A percentile compares a stretch with the other conserved stretches of the same genome.
Evolutionary conservation across 129 eudicot genomes (phyloP).

Genomic region (Deinandra increscens): DNA sequence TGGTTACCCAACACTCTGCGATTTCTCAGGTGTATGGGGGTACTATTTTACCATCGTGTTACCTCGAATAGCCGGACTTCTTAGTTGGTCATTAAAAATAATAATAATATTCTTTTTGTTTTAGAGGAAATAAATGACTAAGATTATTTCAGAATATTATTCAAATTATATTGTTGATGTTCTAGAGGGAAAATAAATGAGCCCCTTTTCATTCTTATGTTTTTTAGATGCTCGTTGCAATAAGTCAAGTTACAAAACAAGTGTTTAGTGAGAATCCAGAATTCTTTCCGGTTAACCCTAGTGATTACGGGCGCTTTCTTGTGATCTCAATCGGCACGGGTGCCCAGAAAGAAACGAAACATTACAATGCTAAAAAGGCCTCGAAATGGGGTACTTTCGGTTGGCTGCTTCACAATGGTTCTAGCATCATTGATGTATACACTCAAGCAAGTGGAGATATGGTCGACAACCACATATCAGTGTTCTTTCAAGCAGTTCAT

Average conservation of each 20-base stretch:
- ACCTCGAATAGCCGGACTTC: too few species aligned
- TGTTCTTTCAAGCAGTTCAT: slow-evolving; percentile 47
- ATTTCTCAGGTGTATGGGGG: too few species aligned
- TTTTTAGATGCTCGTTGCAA: slow-evolving; percentile 51
- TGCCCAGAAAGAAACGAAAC: slow-evolving; percentile 31
- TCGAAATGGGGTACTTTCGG: slow-evolving; percentile 55
- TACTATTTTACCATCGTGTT: too few species aligned
- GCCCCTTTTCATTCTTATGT: background rate
- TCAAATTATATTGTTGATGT: too few species aligned
- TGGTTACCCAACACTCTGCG: too few species aligned
- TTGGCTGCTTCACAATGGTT: slow-evolving; percentile 45
- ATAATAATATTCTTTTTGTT: too few species aligned
- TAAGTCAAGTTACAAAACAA: slow-evolving; percentile 49
- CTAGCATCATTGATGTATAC: slow-evolving; percentile 39
- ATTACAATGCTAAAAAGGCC: slow-evolving; percentile 41
- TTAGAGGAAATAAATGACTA: too few species aligned
- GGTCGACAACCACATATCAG: slow-evolving; percentile 41
- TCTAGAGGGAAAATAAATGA: too few species aligned
- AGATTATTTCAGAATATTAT: too few species aligned
- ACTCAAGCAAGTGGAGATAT: slow-evolving; percentile 56
- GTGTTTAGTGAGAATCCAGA: slow-evolving; percentile 27
- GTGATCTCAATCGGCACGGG: slow-evolving; percentile 58
- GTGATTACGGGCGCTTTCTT: slow-evolving; percentile 45
- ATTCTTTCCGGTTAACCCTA: slow-evolving; percentile 48
- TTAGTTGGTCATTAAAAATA: too few species aligned